Base-by-base conservation (phyloP, 2,329 filamentous ascomycete genomes). In the Hysterium pulicare region DNA sequence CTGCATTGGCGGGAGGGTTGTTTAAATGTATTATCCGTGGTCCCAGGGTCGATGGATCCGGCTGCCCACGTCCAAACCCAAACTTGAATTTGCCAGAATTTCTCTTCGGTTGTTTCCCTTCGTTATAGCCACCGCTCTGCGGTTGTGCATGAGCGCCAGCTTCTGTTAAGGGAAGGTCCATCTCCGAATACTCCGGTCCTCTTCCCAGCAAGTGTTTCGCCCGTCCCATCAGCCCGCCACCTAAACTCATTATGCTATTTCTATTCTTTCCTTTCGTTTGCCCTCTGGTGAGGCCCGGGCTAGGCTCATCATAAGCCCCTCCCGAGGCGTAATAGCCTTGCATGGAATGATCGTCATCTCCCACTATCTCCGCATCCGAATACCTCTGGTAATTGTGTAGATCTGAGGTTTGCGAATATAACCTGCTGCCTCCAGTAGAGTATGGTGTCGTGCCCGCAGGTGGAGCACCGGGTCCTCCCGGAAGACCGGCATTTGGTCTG, bases 81-180 rank as follows among this genome's bases (percentile, higher is more conserved):
- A 95, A 96, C 71, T 88, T 95, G 81, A 97, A 94, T 75, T 82
- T 66, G 77, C 86, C 57, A 16, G 56, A 54, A 6, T 43, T 71
- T 37, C 72, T 70, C 51, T 74, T 74, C 3, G 51, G 47, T 37
- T 50, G 44, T 5, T 45, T 34, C 5, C 52, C 46, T 4, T 57
- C 51, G 60, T 66, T 36, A 64, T 63, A 41, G 48, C 59, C 56
- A 66, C 66, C 59, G 66, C 67, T 62, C 51, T 68, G 63, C 46
- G 71, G 41, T 33, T 55, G 57, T 34, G 58, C 70, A 54, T 76
- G 71, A 36, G 75, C 77, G 40, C 76, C 79, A 35, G 84, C 72
- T 64, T 97, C 89, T 4, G 91, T 97, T 67, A 98, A 75, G 11
- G 93, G 93, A 41, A 98, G 75, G 64, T 98, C 91, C 93, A 98